Evolutionary conservation across 352 stramenopile species (phyloP).

Genomic region (Stramenopiles sp.): DNA sequence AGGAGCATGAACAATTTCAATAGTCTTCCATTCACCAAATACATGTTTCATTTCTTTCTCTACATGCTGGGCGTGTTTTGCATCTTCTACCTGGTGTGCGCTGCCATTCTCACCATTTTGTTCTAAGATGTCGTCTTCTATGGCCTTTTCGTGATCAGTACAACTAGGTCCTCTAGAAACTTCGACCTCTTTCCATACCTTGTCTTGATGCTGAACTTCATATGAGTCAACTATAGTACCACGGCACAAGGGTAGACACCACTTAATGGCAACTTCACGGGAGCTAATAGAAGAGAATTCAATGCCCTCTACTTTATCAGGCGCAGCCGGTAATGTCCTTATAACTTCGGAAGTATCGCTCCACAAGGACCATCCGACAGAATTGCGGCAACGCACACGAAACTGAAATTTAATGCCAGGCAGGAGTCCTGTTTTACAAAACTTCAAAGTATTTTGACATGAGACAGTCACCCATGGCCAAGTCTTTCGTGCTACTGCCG

Average conservation of each 20-base stretch:
- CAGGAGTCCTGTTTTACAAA: neutral
- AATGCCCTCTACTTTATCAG: neutral
- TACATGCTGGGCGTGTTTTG: too few species aligned
- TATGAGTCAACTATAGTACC: neutral
- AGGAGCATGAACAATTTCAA: neutral
- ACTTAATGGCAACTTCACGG: neutral
- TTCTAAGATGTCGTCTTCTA: neutral
- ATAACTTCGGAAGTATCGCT: neutral
- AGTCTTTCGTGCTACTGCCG: neutral
- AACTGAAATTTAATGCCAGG: neutral
- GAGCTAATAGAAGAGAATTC: neutral
- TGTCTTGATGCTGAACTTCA: neutral
- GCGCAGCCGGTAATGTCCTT: neutral
- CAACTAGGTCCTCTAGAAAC: neutral
- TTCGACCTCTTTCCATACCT: neutral
- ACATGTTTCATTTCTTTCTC: neutral
- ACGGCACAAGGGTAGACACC: neutral
- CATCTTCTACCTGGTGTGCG: too few species aligned
- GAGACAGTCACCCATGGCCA: neutral
- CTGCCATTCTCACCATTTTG: neutral
- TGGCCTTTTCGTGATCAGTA: neutral
- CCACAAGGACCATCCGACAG: neutral
- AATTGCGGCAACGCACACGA: neutral
- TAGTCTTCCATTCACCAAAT: neutral
- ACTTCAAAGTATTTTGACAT: neutral